Evolutionary conservation across 1,284 basidiomycete genomes (phyloP), one percentile per base, ranked within the genome.

Genomic region (Afroboletus lepidellus): DNA sequence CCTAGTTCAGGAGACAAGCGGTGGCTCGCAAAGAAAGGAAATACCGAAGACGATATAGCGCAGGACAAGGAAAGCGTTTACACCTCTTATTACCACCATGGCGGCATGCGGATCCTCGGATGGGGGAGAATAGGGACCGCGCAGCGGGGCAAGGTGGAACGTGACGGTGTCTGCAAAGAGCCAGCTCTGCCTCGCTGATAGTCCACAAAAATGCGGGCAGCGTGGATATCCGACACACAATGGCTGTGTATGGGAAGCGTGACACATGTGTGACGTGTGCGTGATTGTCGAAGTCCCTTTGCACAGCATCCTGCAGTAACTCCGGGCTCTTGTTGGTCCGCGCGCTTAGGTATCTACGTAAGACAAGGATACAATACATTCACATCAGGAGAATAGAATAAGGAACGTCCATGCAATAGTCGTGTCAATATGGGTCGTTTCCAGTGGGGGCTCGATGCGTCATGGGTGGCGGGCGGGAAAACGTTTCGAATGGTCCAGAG

Each of bases 21-120:
- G 25, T 18, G 30, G 50, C 41, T 32, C 24, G 27, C 36, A 25
- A 11, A 24, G 49, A 47, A 42, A 50, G 24, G 21, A 43, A 16
- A 43, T 56, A 83, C 83, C 76, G 60, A 84, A 79, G 55, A 81
- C 65, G 55, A 75, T 53, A 67, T 78, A 81, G 32, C 80, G 77
- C 56, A 71, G 62, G 47, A 69, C 59, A 57, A 72, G 69, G 51
- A 81, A 64, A 51, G 64, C 13, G 46, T 57, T 60, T 27, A 41
- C 5, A 18, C 39, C 39, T 54, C 36, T 68, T 57, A 59, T 65
- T 59, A 29, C 60, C 12, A 45, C 27, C 57, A 63, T 69, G 67
- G 69, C 69, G 51, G 51, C 59, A 64, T 62, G 53, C 46, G 59
- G 58, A 57, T 57, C 41, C 57, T 58, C 52, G 49, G 50, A 53